Base-by-base conservation (phyloP, 2,329 filamentous ascomycete species). In the Zasmidium cellare region DNA sequence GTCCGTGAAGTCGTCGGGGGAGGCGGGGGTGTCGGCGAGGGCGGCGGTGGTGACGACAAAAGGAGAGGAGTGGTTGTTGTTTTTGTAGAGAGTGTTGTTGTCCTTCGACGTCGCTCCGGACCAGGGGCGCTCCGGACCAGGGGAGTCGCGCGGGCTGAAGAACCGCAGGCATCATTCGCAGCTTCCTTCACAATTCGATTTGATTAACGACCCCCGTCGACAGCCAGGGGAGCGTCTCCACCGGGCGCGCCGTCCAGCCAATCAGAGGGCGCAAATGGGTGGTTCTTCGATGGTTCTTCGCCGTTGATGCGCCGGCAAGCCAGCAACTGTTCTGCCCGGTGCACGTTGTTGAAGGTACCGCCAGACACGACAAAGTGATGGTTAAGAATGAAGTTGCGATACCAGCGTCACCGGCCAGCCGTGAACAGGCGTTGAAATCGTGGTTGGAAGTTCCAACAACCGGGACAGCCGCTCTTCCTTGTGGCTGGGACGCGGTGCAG, bases 381-480 rank as follows among this genome's bases (percentile, higher is more conserved):
- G 12, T 50, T 16, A 24, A 6, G 24, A 20, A 50, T 23, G 19
- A 28, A 28, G 47, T 49, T 49, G 47, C 35, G 24, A 47, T 44
- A 16, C 53, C 12, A 46, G 51, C 51, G 51, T 54, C 51, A 54
- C 48, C 44, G 52, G 46, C 52, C 52, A 48, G 52, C 52, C 52
- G 48, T 54, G n/a, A n/a, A n/a, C n/a, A n/a, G n/a, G 52, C 52
- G 31, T 45, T 24, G 12, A 19, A 14, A 31, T 19, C 18, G 25
- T 38, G 19, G 35, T 22, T 25, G 25, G 22, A 23, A 51, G 22
- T 31, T 51, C 54, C 54, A 56, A 48, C 54, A 46, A 46, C 54
- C 54, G 47, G 54, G 47, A 51, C 31, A 46, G 46, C 47, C 46
- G 20, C 38, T 5, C 46, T 28, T 5, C 5, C 25, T 28, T 28